These are phyloP conservation scores for Galeopsis tetrahit DNA, from an alignment of 257 asterid genomes.

Conservation along the genomic window DNA sequence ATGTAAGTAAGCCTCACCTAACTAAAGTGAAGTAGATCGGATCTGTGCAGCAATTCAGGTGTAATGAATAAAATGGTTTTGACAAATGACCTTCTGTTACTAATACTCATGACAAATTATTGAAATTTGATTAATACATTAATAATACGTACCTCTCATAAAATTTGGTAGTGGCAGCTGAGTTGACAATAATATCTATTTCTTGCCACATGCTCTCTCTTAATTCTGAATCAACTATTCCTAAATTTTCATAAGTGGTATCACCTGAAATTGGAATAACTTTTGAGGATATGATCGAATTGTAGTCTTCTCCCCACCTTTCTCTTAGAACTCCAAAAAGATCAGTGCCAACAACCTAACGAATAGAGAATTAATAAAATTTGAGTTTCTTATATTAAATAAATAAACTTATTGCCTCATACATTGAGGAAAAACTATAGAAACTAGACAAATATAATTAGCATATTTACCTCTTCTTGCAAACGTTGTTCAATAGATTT, in stretches of 20 bases:
- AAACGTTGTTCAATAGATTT: slow-evolving; percentile 34
- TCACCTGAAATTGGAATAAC: slow-evolving; percentile 43
- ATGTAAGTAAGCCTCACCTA: too few species aligned
- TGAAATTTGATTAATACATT: too few species aligned
- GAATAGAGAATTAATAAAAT: neutral
- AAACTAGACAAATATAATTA: too few species aligned
- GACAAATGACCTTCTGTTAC: too few species aligned
- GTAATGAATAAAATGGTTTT: too few species aligned
- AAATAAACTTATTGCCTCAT: too few species aligned
- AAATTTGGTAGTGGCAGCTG: slow-evolving; percentile 69
- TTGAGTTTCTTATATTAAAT: too few species aligned
- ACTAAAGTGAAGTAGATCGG: too few species aligned
- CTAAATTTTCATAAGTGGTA: slow-evolving; percentile 38
- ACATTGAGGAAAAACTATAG: too few species aligned
- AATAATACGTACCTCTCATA: slow-evolving; percentile 37
- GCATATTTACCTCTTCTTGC: slow-evolving; percentile 44
- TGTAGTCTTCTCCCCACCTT: slow-evolving; percentile 25
- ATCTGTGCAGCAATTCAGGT: too few species aligned
- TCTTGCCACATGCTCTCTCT: slow-evolving; percentile 44
- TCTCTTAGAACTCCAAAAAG: slow-evolving; percentile 26
- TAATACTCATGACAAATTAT: too few species aligned
- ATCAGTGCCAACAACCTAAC: slow-evolving; percentile 42
- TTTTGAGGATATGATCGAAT: slow-evolving; percentile 26
- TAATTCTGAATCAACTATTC: slow-evolving; percentile 32
- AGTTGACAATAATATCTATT: slow-evolving; percentile 53